A percentile compares a stretch with the other conserved stretches of the same genome.
Evolutionary conservation across 768 basidiomycete genomes (phyloP).

Genomic region (Auriscalpium orientale): DNA sequence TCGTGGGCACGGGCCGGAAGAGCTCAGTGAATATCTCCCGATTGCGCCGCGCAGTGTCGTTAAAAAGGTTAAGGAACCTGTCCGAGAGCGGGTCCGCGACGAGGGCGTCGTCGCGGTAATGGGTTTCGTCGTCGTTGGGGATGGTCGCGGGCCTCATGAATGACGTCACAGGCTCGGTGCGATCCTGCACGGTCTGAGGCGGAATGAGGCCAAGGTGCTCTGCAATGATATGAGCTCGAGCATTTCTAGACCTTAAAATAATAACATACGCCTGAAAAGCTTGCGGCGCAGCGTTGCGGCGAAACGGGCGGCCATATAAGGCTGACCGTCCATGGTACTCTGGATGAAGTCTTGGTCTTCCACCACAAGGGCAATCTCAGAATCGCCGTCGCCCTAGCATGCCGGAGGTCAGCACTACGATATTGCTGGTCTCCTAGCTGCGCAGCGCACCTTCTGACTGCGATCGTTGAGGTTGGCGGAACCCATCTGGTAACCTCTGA

Average conservation of each 20-base stretch:
- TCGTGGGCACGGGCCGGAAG: slow-evolving; percentile 82
- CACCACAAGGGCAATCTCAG: slow-evolving; percentile 88
- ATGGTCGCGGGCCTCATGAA: slow-evolving; percentile 79
- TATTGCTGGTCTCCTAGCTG: not conserved
- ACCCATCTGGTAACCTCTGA: slow-evolving; percentile 54
- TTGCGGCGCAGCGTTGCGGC: slow-evolving; percentile 78
- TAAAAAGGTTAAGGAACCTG: slow-evolving; percentile 52
- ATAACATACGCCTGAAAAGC: slow-evolving; percentile 64
- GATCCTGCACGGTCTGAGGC: slow-evolving; percentile 50
- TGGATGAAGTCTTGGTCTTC: slow-evolving; percentile 80
- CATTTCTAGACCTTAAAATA: not conserved
- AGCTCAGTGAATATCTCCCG: slow-evolving; percentile 80
- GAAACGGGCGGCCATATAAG: slow-evolving; percentile 68
- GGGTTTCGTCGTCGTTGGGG: slow-evolving; percentile 60
- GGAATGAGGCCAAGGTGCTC: slow-evolving; percentile 84
- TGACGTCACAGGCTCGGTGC: slow-evolving; percentile 34
- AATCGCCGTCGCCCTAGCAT: slow-evolving; percentile 79
- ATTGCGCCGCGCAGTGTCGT: slow-evolving; percentile 68
- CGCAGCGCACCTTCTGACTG: slow-evolving; percentile 52
- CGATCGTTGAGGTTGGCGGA: slow-evolving; percentile 92
- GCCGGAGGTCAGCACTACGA: slow-evolving; percentile 1
- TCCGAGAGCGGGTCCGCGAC: slow-evolving; percentile 78
- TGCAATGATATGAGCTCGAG: slow-evolving; percentile 20
- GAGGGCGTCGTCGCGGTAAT: slow-evolving; percentile 45
- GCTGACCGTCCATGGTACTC: slow-evolving; percentile 70